These are phyloP conservation scores for Gynochthodes officinalis DNA, from an alignment of 257 asterid genomes.

Conservation along the genomic window DNA sequence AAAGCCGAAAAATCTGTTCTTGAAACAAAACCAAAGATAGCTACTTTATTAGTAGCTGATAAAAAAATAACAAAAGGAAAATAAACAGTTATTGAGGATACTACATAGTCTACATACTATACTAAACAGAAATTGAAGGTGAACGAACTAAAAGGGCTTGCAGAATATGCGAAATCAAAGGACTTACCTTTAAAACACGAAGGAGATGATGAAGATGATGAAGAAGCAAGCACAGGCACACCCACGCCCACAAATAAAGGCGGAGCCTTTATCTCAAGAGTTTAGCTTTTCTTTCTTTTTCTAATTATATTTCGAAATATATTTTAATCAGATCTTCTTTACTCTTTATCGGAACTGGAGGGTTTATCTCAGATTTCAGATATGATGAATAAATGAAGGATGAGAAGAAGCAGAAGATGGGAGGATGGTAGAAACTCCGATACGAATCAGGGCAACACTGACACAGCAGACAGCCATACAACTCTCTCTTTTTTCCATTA, in stretches of 20 bases:
- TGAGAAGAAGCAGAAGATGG: neutral
- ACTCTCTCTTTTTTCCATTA: neutral
- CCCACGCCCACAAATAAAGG: neutral
- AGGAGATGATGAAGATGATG: too few relatives aligned
- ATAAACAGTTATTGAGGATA: neutral
- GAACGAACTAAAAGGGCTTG: neutral
- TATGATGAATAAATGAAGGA: neutral
- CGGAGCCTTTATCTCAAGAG: neutral
- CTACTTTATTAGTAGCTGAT: neutral
- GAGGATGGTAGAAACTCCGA: neutral
- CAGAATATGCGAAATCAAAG: neutral
- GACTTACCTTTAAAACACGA: slow-evolving; percentile 6
- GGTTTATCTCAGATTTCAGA: slow-evolving; percentile 1
- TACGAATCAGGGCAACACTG: neutral
- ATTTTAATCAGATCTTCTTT: neutral
- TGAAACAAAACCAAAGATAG: too few relatives aligned
- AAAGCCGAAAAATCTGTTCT: too few relatives aligned
- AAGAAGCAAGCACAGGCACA: too few relatives aligned
- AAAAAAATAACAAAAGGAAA: neutral
- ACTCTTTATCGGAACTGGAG: neutral
- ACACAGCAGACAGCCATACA: neutral
- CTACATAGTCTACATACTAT: too few relatives aligned
- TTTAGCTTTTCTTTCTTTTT: neutral
- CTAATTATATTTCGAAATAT: neutral
- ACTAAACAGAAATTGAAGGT: neutral